Base-by-base conservation (phyloP, 495 filamentous ascomycete species). In the Podospora appendiculata region DNA sequence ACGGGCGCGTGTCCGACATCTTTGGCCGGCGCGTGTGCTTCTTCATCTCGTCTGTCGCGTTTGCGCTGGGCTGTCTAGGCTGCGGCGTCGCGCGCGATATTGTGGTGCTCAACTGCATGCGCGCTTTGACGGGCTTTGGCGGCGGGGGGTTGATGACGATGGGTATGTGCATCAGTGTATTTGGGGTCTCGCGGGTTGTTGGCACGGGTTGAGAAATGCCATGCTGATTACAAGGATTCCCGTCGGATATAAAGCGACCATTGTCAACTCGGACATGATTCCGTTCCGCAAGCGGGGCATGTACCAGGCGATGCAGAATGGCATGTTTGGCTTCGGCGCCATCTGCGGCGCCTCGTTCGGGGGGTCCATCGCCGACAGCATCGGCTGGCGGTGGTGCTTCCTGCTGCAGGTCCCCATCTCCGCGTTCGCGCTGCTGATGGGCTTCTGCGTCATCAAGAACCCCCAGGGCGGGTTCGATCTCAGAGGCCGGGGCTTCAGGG, bases 251-350 rank as follows among this genome's bases (percentile, higher is more conserved):
- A 52, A 48, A 79, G 80, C 81, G 1, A 84, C 82, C 0, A 83
- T 84, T 46, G 74, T 86, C 48, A 84, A 84, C 55, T 83, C 79
- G 2, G 81, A 85, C 58, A 75, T 86, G 58, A 83, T 86, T 38
- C 81, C 81, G 0, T 81, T 84, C 57, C 68, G 74, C n/a, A 74
- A 72, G 25, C 69, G 81, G 10, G 81, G 81, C 1, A 84, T 84
- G 78, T 85, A 84, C 53, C 81, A 86, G 50, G 81, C 79, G 0
- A 58, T 79, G 18, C 81, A 84, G 55, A 86, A 86, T 44, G 80
- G 70, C 11, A 70, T 83, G 16, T 76, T 80, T 58, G 82, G 81
- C 0, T 84, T 84, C 45, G 75, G 75, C 0, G 67, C 72, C 4
- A 69, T 76, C 32, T 71, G 68, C 54, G 75, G 75, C 12, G 76